phyloP scores from a whole-genome alignment of 371 early-diverging fungal species.

The Rhizopus stolonifer region DNA sequence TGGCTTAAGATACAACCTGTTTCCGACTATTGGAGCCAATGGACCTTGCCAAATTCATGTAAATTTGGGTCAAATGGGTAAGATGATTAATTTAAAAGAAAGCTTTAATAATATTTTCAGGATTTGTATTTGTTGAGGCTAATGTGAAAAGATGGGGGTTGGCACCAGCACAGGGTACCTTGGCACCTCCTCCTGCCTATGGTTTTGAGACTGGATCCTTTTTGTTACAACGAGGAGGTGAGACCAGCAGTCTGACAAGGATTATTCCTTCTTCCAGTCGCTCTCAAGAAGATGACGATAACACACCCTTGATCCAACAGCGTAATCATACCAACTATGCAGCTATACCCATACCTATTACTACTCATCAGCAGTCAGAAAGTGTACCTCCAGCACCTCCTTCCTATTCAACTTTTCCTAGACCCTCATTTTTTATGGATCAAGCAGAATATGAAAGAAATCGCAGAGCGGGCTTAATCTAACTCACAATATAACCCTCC shows the following conservation, averaged over 20 bases:
- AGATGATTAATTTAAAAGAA: neutral
- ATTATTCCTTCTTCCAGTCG: neutral
- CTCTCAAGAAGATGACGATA: conserved; percentile 14
- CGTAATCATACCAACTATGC: neutral
- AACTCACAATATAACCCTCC: neutral
- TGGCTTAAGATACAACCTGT: conserved; percentile 57
- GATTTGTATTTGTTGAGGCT: conserved; percentile 71
- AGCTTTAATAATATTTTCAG: conserved; percentile 4
- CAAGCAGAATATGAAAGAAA: conserved; percentile 2
- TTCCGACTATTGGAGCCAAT: conserved; percentile 65
- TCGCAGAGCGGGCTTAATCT: neutral
- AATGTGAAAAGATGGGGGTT: conserved; percentile 80
- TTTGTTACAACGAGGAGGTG: conserved; percentile 24
- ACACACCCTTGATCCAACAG: conserved; percentile 22
- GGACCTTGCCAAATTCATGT: conserved; percentile 66
- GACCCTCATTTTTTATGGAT: conserved; percentile 1
- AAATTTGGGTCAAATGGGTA: conserved; percentile 56
- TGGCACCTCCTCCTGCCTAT: conserved; percentile 67
- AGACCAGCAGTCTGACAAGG: neutral
- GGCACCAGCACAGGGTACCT: conserved; percentile 64
- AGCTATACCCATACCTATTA: conserved; percentile 11
- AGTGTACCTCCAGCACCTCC: conserved; percentile 14
- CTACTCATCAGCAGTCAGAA: neutral
- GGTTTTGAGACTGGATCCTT: conserved; percentile 40
- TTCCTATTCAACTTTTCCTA: conserved; percentile 24